Conservation (phyloP, 164 flowering plant species). For the Vitis rotundifolia region DNA sequence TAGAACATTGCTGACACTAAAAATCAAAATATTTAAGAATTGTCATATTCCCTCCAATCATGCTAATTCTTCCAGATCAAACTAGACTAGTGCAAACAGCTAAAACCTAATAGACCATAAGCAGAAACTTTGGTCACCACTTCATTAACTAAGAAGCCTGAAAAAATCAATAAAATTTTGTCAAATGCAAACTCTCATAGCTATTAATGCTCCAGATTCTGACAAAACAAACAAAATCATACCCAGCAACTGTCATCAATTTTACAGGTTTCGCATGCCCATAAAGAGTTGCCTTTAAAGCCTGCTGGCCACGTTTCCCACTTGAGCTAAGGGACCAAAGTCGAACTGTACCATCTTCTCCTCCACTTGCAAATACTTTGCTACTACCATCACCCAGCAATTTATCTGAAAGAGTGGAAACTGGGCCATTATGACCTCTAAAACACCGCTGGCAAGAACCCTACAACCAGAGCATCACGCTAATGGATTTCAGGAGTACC, state of each 20-base stretch:
- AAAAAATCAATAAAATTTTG: no score
- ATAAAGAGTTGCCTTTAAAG: constrained; percentile 53
- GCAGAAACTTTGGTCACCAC: no score
- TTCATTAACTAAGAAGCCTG: no score
- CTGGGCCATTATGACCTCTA: constrained; percentile 59
- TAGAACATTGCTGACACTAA: no score
- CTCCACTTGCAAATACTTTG: constrained; percentile 69
- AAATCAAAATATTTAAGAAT: no score
- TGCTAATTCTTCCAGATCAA: no score
- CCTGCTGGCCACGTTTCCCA: constrained; percentile 66
- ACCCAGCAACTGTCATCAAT: constrained; percentile 72
- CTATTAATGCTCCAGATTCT: background rate
- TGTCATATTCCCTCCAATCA: no score
- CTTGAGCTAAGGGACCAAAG: constrained; percentile 71
- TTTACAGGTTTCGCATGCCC: constrained; percentile 65
- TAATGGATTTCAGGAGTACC: background rate
- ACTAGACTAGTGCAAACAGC: no score
- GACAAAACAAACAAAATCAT: constrained; percentile 17
- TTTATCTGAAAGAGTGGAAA: constrained; percentile 51
- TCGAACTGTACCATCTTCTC: constrained; percentile 73
- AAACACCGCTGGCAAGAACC: constrained; percentile 47
- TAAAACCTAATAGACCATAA: no score
- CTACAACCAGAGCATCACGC: constrained; percentile 27
- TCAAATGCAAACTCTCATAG: no score
- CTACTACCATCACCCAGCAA: constrained; percentile 44